A percentile compares a stretch with the other conserved stretches of the same genome.
Evolutionary conservation across 768 basidiomycete genomes (phyloP).

Genomic region (Pluteus cervinus): DNA sequence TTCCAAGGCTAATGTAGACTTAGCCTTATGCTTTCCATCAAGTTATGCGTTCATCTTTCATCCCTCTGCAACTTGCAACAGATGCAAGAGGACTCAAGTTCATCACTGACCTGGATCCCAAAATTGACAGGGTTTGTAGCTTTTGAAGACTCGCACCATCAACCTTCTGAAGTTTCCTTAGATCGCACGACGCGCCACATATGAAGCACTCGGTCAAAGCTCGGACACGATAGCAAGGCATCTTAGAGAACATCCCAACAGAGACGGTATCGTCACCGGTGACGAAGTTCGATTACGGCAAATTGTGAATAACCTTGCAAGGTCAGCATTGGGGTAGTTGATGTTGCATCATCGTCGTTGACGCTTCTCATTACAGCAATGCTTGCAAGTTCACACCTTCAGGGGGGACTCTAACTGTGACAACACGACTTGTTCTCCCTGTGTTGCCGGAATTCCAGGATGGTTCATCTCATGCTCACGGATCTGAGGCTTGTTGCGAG

Average conservation of each 20-base stretch:
- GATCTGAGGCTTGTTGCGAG: background rate
- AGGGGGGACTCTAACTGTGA: slow-evolving; percentile 62
- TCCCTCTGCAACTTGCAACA: slow-evolving; percentile 62
- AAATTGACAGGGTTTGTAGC: slow-evolving; percentile 51
- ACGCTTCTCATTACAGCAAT: slow-evolving; percentile 37
- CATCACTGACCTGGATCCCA: slow-evolving; percentile 59
- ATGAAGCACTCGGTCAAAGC: slow-evolving; percentile 51
- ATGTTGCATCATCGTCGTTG: slow-evolving; percentile 1
- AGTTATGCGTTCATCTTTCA: slow-evolving; percentile 67
- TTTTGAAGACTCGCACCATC: background rate
- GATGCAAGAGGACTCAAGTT: slow-evolving; percentile 64
- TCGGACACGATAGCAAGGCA: slow-evolving; percentile 32
- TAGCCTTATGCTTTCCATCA: slow-evolving; percentile 77
- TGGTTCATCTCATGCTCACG: slow-evolving; percentile 4
- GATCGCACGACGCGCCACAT: slow-evolving; percentile 55
- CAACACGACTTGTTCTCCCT: slow-evolving; percentile 53
- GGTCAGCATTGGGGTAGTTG: slow-evolving; percentile 28
- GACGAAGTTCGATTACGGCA: slow-evolving; percentile 81
- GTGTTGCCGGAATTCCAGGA: slow-evolving; percentile 13
- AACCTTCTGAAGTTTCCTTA: slow-evolving; percentile 15
- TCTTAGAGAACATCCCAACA: slow-evolving; percentile 38
- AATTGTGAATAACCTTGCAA: slow-evolving; percentile 79
- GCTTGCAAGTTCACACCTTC: slow-evolving; percentile 76
- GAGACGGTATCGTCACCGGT: slow-evolving; percentile 70
- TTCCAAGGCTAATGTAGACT: slow-evolving; percentile 8